These are phyloP conservation scores for Coniochaeta sp. DNA, from an alignment of 2,329 filamentous ascomycete genomes.

Conservation along the genomic window DNA sequence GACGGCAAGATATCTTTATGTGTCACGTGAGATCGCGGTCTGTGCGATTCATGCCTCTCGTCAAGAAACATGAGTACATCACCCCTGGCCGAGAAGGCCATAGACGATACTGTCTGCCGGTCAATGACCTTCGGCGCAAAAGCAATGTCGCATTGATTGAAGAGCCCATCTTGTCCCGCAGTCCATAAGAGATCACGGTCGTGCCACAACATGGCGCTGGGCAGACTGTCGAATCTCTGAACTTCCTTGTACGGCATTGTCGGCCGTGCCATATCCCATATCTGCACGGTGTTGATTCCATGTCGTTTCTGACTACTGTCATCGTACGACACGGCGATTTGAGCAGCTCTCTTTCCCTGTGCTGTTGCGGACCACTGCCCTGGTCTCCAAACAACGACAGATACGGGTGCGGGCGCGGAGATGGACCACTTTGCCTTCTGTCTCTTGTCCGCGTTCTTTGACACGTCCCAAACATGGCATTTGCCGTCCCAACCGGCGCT, in stretches of 20 bases:
- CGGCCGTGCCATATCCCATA: slow-evolving; percentile 63
- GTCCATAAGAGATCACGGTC: slow-evolving; percentile 61
- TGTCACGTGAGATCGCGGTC: slow-evolving; percentile 30
- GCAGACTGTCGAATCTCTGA: slow-evolving; percentile 50
- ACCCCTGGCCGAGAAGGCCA: slow-evolving; percentile 52
- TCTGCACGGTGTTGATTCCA: slow-evolving; percentile 51
- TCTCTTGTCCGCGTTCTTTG: slow-evolving; percentile 49
- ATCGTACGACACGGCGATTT: slow-evolving; percentile 56
- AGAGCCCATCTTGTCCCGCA: slow-evolving; percentile 52
- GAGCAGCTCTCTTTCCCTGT: slow-evolving; percentile 50
- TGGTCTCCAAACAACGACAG: slow-evolving; percentile 54
- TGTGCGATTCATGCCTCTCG: slow-evolving; percentile 39
- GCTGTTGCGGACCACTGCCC: slow-evolving; percentile 58
- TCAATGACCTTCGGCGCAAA: slow-evolving; percentile 58
- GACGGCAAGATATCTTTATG: slow-evolving; percentile 22
- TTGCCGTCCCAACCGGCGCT: slow-evolving; percentile 56
- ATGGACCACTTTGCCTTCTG: slow-evolving; percentile 59
- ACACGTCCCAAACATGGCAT: slow-evolving; percentile 59
- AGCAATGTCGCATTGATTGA: slow-evolving; percentile 58
- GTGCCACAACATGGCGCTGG: slow-evolving; percentile 54
- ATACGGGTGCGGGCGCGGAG: slow-evolving; percentile 51
- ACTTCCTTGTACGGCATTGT: slow-evolving; percentile 61
- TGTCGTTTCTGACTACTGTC: slow-evolving; percentile 44
- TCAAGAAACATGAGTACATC: slow-evolving; percentile 56
- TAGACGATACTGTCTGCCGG: slow-evolving; percentile 51